Evolutionary conservation across 495 filamentous ascomycete genomes (phyloP), one percentile per base, ranked within the genome.

Genomic region (Penicillium paradoxum): DNA sequence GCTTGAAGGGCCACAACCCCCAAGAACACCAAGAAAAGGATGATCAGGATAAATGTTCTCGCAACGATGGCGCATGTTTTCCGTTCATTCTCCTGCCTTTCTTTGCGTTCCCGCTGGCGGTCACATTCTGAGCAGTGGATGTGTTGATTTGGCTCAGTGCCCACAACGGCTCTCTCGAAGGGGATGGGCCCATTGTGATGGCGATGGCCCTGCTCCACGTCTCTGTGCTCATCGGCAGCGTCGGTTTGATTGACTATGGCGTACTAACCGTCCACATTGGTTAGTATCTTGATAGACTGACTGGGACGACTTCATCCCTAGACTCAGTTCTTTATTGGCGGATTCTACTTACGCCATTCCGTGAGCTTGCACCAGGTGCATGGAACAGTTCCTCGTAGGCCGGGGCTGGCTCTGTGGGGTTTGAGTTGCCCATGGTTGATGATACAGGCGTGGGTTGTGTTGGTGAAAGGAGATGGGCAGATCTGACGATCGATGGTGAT

Each of bases 61-160:
- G 57, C 44, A 22, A 59, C 37, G 9, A 57, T 45, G 1, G 17
- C 45, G 18, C 57, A 59, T 18, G 27, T 21, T 21, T 45, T 41
- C 13, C 41, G 36, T 9, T 11, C 27, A 25, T 27, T 44, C 22
- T 37, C 34, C 2, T 48, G 41, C 11, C 38, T 39, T 24, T 59
- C 53, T 36, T 42, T 51, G 18, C 53, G 49, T 9, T 56, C 57
- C 9, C 46, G 34, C 33, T 56, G 54, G 3, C 44, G 29, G 22
- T 59, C 57, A 43, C 57, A 59, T 9, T 52, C 57, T 13, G 42
- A 30, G 38, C 57, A 59, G 27, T 59, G 57, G 17, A 42, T 25
- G 25, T 59, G 57, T 22, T 53, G 40, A 21, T 29, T 18, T 0
- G 24, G 13, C 8, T 24, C 27, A n/a, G 15, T 21, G 3, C 2